Evolutionary conservation across 2,329 filamentous ascomycete species (phyloP), one percentile per base, ranked within the genome.

Genomic region (Fusarium cicatricum): DNA sequence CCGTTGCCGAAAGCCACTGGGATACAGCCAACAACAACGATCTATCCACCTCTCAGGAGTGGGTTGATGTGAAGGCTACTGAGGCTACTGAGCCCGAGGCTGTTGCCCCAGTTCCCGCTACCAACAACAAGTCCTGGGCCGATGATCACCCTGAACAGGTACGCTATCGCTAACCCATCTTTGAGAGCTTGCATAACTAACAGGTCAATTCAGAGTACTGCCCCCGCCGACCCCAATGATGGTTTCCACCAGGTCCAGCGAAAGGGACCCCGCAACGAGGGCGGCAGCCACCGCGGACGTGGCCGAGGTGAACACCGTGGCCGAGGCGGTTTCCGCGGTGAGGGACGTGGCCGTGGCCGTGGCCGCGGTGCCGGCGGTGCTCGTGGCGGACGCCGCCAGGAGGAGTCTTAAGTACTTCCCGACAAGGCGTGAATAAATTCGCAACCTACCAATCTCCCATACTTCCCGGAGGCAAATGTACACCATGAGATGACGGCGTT

Each of bases 31-130:
- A 80, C 58, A 77, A 78, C 58, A 77, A 78, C 60, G 74, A 75
- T 39, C 64, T 76, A 52, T 75, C 76, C 28, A 70, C 75, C 49
- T 84, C 83, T 2, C 83, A 85, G 71, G 90, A 93, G 64, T 95
- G 91, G 85, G 89, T 96, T 56, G 75, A 80, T 49, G 75, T 82
- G 5, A 86, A 92, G 72, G 86, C 91, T 45, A 86, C 89, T 52
- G 85, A 93, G 69, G 83, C 88, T 40, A 78, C 85, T 45, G 92
- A 96, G 80, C 88, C 89, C 5, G 90, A 95, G 58, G 85, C 81
- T 40, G 85, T 85, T 32, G 46, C 58, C 46, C 52, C 55, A 21
- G 86, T 84, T n/a, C 84, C 78, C 9, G 74, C 78, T 33, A 71
- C 77, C 49, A 81, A 82, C 68, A 80, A 81, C 26, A 86, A 89